Evolutionary conservation across 2,329 filamentous ascomycete species (phyloP), one percentile per base, ranked within the genome.

Genomic region (Fusarium heterosporum): DNA sequence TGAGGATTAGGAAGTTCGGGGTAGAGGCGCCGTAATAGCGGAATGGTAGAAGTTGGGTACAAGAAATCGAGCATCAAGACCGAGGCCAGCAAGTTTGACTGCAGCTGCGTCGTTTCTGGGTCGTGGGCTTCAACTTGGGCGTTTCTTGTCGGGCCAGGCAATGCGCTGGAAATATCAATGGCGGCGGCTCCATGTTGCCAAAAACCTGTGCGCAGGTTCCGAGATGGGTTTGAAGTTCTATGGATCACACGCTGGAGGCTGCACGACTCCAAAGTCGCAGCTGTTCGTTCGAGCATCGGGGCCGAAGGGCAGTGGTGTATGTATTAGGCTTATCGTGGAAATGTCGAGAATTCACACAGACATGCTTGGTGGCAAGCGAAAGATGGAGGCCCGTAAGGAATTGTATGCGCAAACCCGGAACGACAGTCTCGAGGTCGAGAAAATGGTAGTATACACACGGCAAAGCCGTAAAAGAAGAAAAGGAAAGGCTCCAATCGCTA

Each of bases 201-300:
- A 69, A 87, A 87, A 38, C 79, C 74, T 13, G 81, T 81, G 46
- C 82, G 83, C 48, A 87, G 78, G 49, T 78, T 78, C 56, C 81
- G 80, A 55, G 76, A 76, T 64, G 73, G 79, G 66, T 78, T 80
- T 34, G 81, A 70, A 46, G 78, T 68, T 43, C 70, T 74, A 22
- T 82, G 80, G 55, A 87, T 77, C 63, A 85, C 80, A 76, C 84
- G 81, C 75, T 84, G 83, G 74, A 87, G 78, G 69, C 80, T 80
- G 78, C 83, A 83, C 76, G 84, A 81, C 81, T 87, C 85, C 76
- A 87, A 77, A 75, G 79, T 81, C 63, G 82, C 81, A 39, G 84
- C 83, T 56, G 85, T 85, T 81, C 84, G 83, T 80, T 87, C 85
- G 72, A 87, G 83, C 84, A 87, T 86, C 76, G 78, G 80, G 54